These are phyloP conservation scores for Volvariella surrecta DNA, from an alignment of 1,284 basidiomycete genomes.

Conservation along the genomic window DNA sequence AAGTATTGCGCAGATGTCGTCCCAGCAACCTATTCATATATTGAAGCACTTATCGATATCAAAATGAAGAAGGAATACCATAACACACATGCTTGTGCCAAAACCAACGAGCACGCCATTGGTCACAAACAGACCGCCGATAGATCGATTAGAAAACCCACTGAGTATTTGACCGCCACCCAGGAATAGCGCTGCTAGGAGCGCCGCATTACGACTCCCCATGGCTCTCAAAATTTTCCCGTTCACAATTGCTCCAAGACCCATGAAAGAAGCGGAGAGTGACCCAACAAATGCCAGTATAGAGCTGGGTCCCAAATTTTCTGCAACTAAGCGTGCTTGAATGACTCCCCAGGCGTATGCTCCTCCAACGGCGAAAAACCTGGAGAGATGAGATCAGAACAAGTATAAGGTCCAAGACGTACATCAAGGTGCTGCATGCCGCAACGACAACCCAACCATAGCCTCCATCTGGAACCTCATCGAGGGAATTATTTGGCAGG, in stretches of 20 bases:
- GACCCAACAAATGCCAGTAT: slow-evolving; percentile 25
- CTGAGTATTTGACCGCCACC: slow-evolving; percentile 19
- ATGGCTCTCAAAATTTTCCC: too few species aligned
- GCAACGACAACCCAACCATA: slow-evolving; percentile 1
- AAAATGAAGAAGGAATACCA: slow-evolving; percentile 7
- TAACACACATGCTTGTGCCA: neutral
- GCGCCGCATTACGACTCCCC: too few species aligned
- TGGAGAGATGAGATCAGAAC: slow-evolving; percentile 1
- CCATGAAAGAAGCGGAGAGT: slow-evolving; percentile 17
- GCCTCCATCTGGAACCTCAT: slow-evolving; percentile 5
- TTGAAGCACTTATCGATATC: neutral
- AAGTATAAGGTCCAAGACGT: neutral
- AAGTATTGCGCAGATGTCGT: slow-evolving; percentile 26
- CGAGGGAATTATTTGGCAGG: neutral
- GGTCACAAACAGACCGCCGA: slow-evolving; percentile 20
- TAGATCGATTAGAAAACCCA: slow-evolving; percentile 17
- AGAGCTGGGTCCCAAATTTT: slow-evolving; percentile 15
- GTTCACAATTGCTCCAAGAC: slow-evolving; percentile 2
- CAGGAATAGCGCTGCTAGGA: slow-evolving; percentile 5
- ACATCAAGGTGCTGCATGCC: neutral
- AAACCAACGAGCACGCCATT: slow-evolving; percentile 15
- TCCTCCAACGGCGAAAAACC: slow-evolving; percentile 15
- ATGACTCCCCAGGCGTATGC: slow-evolving; percentile 23
- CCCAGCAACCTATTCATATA: slow-evolving; percentile 16
- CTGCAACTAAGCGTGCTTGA: slow-evolving; percentile 17